These are phyloP conservation scores for Coemansia sp. DNA, from an alignment of 192 early-diverging fungal species.

Conservation along the genomic window DNA sequence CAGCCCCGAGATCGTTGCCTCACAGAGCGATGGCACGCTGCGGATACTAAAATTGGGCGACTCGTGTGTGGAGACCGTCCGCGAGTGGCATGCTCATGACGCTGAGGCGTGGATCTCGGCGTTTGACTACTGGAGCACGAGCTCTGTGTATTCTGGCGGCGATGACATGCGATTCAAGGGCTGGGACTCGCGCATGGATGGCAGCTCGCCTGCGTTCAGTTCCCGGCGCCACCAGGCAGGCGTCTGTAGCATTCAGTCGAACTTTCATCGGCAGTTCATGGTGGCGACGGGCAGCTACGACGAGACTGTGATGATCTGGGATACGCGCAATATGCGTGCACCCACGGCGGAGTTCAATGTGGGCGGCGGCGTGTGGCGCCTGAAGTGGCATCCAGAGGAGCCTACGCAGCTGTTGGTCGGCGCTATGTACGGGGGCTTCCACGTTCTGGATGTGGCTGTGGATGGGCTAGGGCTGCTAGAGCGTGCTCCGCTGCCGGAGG, in stretches of 20 bases:
- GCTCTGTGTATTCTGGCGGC: slow-evolving; percentile 69
- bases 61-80: slow-evolving; percentile 28
- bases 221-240: slow-evolving; percentile 81
- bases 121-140: slow-evolving; percentile 80
- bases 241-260: slow-evolving; percentile 86
- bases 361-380: slow-evolving; percentile 90
- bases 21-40: slow-evolving; percentile 76
- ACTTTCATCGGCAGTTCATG: slow-evolving; percentile 71
- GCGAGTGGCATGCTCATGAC: slow-evolving; percentile 79
- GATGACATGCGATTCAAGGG: slow-evolving; percentile 86
- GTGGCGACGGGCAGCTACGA: slow-evolving; percentile 94
- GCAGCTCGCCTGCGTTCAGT: slow-evolving; percentile 55
- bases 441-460: slow-evolving; percentile 64
- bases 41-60: slow-evolving; percentile 54
- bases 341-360: slow-evolving; percentile 68
- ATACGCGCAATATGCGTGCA: slow-evolving; percentile 75
- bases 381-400: slow-evolving; percentile 89
- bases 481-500: neutral
- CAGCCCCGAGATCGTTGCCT: slow-evolving; percentile 57
- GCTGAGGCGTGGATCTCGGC: slow-evolving; percentile 92
- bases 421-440: slow-evolving; percentile 91
- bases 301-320: slow-evolving; percentile 87
- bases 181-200: slow-evolving; percentile 75
- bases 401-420: slow-evolving; percentile 67
- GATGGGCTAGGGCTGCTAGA: neutral